Conservation (phyloP, 2,329 filamentous ascomycete species). For the Penicillium decumbens region DNA sequence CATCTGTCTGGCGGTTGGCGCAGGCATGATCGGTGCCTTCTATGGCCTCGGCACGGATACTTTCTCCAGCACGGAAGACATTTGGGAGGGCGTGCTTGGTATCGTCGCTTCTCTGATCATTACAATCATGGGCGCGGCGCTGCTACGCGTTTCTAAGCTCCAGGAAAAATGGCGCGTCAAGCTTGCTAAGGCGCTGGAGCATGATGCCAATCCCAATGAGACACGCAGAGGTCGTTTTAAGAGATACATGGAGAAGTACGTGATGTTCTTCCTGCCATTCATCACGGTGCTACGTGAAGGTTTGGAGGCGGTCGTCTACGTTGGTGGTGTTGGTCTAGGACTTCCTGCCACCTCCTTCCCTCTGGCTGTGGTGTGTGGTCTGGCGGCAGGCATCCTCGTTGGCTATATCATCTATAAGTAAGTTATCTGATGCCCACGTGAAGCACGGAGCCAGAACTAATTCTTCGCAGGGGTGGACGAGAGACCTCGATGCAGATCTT, state of each 20-base stretch:
- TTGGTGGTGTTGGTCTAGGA: conserved; percentile 75
- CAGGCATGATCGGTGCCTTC: conserved; percentile 66
- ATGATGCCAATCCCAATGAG: conserved; percentile 41
- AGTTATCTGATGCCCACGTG: conserved; percentile 26
- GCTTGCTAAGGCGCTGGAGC: conserved; percentile 61
- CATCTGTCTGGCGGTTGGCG: conserved; percentile 63
- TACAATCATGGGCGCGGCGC: conserved; percentile 71
- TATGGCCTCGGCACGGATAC: conserved; percentile 64
- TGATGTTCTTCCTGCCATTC: conserved; percentile 82
- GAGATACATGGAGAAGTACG: conserved; percentile 68
- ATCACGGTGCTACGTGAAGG: conserved; percentile 83
- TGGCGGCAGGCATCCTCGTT: conserved; percentile 61
- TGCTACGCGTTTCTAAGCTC: conserved; percentile 76
- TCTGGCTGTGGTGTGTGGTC: conserved; percentile 67
- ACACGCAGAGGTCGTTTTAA: conserved; percentile 51
- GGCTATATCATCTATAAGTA: conserved; percentile 76
- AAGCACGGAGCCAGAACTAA: background rate
- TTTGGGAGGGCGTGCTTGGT: conserved; percentile 76
- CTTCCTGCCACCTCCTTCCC: conserved; percentile 72
- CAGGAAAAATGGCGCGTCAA: conserved; percentile 82
- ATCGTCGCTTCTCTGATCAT: conserved; percentile 76
- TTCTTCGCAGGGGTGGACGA: conserved; percentile 53
- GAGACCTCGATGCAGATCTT: conserved; percentile 67
- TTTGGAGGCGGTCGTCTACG: conserved; percentile 79
- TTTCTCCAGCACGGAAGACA: conserved; percentile 66